Conservation (phyloP, 1,139 yeast genomes). For the Sugiyamaella neomexicana region DNA sequence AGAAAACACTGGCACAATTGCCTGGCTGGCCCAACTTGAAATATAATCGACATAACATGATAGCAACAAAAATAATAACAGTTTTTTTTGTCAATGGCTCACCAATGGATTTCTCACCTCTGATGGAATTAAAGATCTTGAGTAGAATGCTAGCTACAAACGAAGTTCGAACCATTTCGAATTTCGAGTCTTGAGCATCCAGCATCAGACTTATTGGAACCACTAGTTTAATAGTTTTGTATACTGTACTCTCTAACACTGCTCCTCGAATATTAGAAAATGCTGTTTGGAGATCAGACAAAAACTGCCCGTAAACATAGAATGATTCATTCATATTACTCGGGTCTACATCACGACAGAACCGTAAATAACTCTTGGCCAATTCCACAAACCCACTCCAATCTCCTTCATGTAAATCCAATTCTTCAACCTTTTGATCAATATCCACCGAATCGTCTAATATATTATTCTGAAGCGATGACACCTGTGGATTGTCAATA, state of each 20-base stretch:
- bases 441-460: conserved; percentile 32
- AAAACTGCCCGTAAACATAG: conserved; percentile 55
- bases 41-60: conserved; percentile 60
- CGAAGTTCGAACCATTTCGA: conserved; percentile 49
- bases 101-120: conserved; percentile 53
- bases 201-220: conserved; percentile 54
- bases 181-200: conserved; percentile 47
- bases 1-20: conserved; percentile 71
- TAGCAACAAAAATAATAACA: conserved; percentile 57
- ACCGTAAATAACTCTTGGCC: conserved; percentile 51
- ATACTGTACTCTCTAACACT: conserved; percentile 49
- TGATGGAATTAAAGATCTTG: conserved; percentile 61
- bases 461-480: conserved; percentile 39
- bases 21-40: conserved; percentile 63
- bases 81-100: conserved; percentile 45
- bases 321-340: conserved; percentile 57
- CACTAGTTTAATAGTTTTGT: conserved; percentile 45
- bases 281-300: conserved; percentile 59
- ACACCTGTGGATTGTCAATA: conserved; percentile 34
- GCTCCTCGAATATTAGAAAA: conserved; percentile 58
- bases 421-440: conserved; percentile 39
- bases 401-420: conserved; percentile 44
- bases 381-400: conserved; percentile 59
- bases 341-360: conserved; percentile 60
- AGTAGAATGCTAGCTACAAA: conserved; percentile 59